Conservation (phyloP, 2,329 filamentous ascomycete species). For the Rugonectria rugulosa region DNA sequence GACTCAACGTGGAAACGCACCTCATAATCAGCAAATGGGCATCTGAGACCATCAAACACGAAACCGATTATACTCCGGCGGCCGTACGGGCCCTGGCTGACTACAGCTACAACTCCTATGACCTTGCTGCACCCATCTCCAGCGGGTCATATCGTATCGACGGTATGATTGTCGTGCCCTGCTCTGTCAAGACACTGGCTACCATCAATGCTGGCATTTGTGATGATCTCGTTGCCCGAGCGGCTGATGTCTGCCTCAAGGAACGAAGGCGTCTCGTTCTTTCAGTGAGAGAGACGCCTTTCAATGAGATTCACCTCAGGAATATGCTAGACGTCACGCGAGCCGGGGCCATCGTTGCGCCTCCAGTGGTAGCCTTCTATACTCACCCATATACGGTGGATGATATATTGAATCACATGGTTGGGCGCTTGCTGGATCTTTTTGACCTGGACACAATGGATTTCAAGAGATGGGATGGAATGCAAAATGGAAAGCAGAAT, state of each 20-base stretch:
- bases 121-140: constrained; percentile 27
- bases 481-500: constrained; percentile 13
- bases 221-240: constrained; percentile 54
- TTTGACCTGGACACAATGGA: constrained; percentile 50
- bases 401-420: constrained; percentile 54
- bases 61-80: constrained; percentile 25
- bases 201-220: constrained; percentile 50
- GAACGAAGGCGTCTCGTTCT: constrained; percentile 51
- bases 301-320: constrained; percentile 54
- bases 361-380: constrained; percentile 55
- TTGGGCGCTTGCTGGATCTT: constrained; percentile 55
- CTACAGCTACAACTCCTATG: constrained; percentile 25
- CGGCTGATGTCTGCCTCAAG: constrained; percentile 57
- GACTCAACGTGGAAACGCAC: constrained; percentile 25
- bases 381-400: constrained; percentile 48
- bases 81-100: constrained; percentile 24
- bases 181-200: constrained; percentile 58
- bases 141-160: constrained; percentile 36
- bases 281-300: constrained; percentile 53
- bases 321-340: constrained; percentile 53
- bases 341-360: constrained; percentile 53
- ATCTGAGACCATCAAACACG: constrained; percentile 28
- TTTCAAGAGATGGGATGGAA: constrained; percentile 48
- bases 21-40: constrained; percentile 32
- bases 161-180: constrained; percentile 59